Evolutionary conservation across 352 stramenopile genomes (phyloP), one percentile per base, ranked within the genome.

Genomic region (Thalassiosira mediterranea): DNA sequence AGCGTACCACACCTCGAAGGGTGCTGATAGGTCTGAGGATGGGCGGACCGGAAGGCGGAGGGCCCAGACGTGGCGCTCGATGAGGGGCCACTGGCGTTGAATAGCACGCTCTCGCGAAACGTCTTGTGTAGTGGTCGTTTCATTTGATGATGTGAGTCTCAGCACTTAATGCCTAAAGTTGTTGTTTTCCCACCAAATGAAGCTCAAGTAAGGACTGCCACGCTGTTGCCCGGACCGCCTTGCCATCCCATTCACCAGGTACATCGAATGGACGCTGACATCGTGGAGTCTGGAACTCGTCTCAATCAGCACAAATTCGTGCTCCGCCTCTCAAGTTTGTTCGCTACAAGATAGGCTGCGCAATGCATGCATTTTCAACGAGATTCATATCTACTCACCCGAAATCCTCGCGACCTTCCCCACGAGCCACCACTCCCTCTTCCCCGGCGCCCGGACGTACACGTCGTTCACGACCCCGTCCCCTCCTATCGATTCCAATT

Each of bases 1-100:
- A 23, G 86, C 86, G 34, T 72, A 78, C 86, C 83, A 91, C 17
- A 90, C 62, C 42, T 91, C 86, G 51, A 84, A 74, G 2, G 74
- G 77, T 31, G 40, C 17, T 28, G 26, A 51, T 4, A 59, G 29
- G 23, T 74, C 53, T 17, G 64, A 66, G 4, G 42, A 13, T 19
- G 38, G 64, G 15, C 64, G 40, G 11, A 66, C 44, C 13, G 64
- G 64, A 52, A 74, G 19, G n/a, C 86, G 76, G 13, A 91, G 31
- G 48, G 86, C 70, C 25, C 51, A 60, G 5, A 80, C 79, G 64
- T 90, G 86, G 8, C 54, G 28, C 77, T 88, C 83, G 61, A 91
- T 91, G n/a, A 91, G 58, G 37, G 63, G 72, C 72, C 74, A 91
- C 73, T 88, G 79, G 49, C 76, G 49, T 46, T 72, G 56, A 17